A percentile compares a stretch with the other conserved stretches of the same genome.
Conservation (phyloP, 129 eudicot species). For the Flaveria sonorensis region DNA sequence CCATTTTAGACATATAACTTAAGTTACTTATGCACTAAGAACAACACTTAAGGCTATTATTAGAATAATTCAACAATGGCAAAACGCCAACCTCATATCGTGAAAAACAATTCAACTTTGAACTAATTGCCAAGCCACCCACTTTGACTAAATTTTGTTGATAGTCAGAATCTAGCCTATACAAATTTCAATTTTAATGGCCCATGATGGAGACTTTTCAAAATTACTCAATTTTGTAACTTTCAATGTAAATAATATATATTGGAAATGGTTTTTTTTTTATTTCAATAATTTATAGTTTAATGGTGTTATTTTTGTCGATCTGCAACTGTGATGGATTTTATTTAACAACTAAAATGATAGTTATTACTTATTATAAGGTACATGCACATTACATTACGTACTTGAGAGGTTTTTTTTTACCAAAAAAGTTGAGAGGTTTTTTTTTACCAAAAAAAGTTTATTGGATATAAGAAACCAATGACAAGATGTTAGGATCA, state of each 20-base stretch:
- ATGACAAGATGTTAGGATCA: too few relatives aligned
- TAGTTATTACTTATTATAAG: too few relatives aligned
- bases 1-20: background rate
- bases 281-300: background rate
- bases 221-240: background rate
- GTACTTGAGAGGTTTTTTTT: too few relatives aligned
- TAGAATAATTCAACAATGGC: constrained; percentile 27
- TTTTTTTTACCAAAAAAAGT: too few relatives aligned
- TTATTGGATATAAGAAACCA: too few relatives aligned
- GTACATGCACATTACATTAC: too few relatives aligned
- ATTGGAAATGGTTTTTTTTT: background rate
- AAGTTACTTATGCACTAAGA: background rate
- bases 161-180: constrained; percentile 2
- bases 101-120: constrained; percentile 3
- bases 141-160: constrained; percentile 2
- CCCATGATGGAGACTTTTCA: background rate
- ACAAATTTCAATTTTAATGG: background rate
- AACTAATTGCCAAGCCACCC: background rate
- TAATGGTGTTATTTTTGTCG: too few relatives aligned
- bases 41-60: background rate
- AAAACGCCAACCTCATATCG: constrained; percentile 9
- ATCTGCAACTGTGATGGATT: too few relatives aligned
- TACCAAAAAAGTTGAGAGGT: too few relatives aligned
- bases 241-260: background rate
- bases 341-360: too few relatives aligned